Conservation (phyloP, 441 rosid genomes). For the Omphalea diandra region DNA sequence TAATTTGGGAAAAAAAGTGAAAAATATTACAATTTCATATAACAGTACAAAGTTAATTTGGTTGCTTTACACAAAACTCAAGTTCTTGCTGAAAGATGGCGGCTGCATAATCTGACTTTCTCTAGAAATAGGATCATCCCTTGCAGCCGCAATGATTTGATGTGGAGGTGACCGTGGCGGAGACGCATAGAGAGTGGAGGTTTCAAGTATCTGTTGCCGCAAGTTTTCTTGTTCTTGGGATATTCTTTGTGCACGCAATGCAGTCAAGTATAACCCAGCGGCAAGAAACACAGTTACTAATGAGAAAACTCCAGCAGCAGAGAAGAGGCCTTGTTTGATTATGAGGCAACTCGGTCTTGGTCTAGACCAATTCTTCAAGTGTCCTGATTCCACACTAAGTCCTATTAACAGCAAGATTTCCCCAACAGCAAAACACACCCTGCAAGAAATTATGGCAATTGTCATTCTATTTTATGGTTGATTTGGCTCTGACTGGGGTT, state of each 20-base stretch:
- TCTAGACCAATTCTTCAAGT: conserved; percentile 69
- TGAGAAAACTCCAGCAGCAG: conserved; percentile 71
- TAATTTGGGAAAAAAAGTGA: too few relatives aligned
- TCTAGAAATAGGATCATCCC: conserved; percentile 56
- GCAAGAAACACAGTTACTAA: conserved; percentile 67
- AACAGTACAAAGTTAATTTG: not conserved
- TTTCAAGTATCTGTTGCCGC: conserved; percentile 53
- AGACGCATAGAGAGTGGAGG: conserved; percentile 58
- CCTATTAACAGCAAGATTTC: conserved; percentile 77
- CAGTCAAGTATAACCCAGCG: conserved; percentile 62
- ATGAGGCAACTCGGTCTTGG: conserved; percentile 67
- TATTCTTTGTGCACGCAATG: conserved; percentile 55
- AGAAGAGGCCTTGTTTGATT: conserved; percentile 67
- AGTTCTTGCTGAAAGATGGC: conserved; percentile 35
- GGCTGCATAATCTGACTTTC: conserved; percentile 32
- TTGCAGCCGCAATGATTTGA: conserved; percentile 39
- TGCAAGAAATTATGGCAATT: conserved; percentile 19
- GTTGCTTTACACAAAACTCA: conserved; percentile 19
- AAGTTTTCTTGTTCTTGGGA: conserved; percentile 49
- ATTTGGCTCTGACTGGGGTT: too few relatives aligned
- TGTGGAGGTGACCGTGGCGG: conserved; percentile 59
- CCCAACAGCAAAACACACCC: conserved; percentile 78
- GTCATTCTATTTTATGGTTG: too few relatives aligned
- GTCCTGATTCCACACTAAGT: conserved; percentile 88
- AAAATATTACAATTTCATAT: too few relatives aligned